These are phyloP conservation scores for Monosporascus cannonballus DNA, from an alignment of 2,329 filamentous ascomycete genomes.

Conservation along the genomic window DNA sequence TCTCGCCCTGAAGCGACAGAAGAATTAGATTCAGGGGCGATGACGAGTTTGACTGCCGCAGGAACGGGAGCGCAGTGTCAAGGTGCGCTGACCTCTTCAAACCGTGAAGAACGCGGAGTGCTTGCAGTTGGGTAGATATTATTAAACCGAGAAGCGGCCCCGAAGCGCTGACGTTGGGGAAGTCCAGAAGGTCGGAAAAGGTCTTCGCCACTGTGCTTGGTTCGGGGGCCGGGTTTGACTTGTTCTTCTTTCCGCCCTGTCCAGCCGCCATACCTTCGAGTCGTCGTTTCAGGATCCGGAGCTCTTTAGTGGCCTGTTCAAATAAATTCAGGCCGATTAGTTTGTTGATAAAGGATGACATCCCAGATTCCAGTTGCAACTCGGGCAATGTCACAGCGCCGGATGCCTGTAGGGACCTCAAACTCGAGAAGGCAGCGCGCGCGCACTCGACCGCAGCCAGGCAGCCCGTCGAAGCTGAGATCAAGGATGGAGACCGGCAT, in stretches of 20 bases:
- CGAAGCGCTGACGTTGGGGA: slow-evolving; percentile 38
- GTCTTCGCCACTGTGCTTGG: slow-evolving; percentile 34
- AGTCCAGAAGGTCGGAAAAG: slow-evolving; percentile 57
- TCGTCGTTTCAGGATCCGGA: slow-evolving; percentile 58
- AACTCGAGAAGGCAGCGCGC: slow-evolving; percentile 57
- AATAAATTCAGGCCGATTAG: slow-evolving; percentile 59
- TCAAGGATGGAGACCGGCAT: slow-evolving; percentile 19
- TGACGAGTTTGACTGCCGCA: slow-evolving; percentile 45
- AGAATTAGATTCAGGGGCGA: slow-evolving; percentile 56
- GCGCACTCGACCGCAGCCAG: slow-evolving; percentile 63
- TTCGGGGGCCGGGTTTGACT: slow-evolving; percentile 23
- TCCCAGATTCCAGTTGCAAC: slow-evolving; percentile 67
- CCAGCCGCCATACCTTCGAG: slow-evolving; percentile 38
- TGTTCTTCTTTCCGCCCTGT: slow-evolving; percentile 25
- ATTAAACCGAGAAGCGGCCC: slow-evolving; percentile 46
- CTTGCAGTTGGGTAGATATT: slow-evolving; percentile 59
- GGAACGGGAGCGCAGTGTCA: slow-evolving; percentile 49
- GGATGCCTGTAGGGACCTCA: slow-evolving; percentile 52
- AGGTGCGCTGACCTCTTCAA: slow-evolving; percentile 54
- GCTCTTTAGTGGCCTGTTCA: slow-evolving; percentile 62
- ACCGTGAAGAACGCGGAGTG: slow-evolving; percentile 56
- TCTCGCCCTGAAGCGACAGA: slow-evolving; percentile 34
- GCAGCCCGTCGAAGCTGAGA: slow-evolving; percentile 35
- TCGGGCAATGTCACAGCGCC: slow-evolving; percentile 50
- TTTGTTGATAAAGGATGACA: slow-evolving; percentile 62